Percentiles rank a stretch among this genome's conserved stretches.
These are phyloP conservation scores for Sporisorium exsertum DNA, from an alignment of 1,284 basidiomycete species.

Conservation along the genomic window DNA sequence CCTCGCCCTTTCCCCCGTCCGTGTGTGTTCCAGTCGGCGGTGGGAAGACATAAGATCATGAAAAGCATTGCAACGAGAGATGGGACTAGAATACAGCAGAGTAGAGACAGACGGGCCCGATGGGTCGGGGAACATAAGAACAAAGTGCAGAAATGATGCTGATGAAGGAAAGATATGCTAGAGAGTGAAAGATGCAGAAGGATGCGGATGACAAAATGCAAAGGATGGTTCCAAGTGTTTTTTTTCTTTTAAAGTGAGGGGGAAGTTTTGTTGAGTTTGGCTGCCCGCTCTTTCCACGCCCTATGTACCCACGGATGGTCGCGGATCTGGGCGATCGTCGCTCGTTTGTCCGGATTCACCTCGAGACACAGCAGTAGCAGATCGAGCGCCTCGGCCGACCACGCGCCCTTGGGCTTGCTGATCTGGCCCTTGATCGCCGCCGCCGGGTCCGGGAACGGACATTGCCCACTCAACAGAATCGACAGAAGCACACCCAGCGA, in stretches of 20 bases:
- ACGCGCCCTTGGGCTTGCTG: conserved; percentile 53
- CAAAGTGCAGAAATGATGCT: too few species aligned
- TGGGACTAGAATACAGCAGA: conserved; percentile 13
- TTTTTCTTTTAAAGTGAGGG: neutral
- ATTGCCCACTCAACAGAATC: conserved; percentile 85
- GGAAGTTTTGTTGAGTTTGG: conserved; percentile 19
- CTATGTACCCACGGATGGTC: conserved; percentile 79
- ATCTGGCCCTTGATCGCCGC: conserved; percentile 75
- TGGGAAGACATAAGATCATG: neutral
- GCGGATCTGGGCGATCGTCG: conserved; percentile 79
- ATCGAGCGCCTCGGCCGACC: conserved; percentile 70
- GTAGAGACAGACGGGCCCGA: conserved; percentile 9
- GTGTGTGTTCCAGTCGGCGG: too few species aligned
- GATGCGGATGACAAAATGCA: conserved; percentile 13
- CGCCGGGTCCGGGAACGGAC: conserved; percentile 81
- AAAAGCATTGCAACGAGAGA: neutral
- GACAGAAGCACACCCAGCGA: conserved; percentile 88
- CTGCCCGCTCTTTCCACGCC: conserved; percentile 56
- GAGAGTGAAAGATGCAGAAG: conserved; percentile 12
- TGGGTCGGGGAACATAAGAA: too few species aligned
- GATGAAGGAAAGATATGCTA: conserved; percentile 1
- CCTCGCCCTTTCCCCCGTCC: too few species aligned
- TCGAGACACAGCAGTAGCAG: conserved; percentile 81
- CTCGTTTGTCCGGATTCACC: conserved; percentile 77
- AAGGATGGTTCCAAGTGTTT: neutral